Evolutionary conservation across 768 basidiomycete species (phyloP).

Genomic region (Trametes meyenii): DNA sequence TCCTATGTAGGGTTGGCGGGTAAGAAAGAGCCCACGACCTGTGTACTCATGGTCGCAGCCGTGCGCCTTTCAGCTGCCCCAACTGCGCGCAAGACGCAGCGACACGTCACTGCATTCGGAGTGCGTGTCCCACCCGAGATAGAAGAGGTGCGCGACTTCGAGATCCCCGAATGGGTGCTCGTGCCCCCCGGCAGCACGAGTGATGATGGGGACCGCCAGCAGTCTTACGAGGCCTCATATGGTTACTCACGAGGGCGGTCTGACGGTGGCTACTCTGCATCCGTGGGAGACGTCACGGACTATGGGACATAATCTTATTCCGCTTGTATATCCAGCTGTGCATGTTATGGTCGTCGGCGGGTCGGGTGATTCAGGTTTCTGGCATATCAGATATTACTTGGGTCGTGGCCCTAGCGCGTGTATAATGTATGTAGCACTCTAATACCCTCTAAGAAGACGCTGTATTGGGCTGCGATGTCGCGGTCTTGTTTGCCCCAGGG

Average conservation of each 20-base stretch:
- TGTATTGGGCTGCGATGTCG: no score
- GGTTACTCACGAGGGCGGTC: conserved; percentile 19
- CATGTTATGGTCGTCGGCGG: neutral
- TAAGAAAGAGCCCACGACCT: conserved; percentile 26
- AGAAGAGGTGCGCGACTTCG: conserved; percentile 54
- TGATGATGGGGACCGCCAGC: conserved; percentile 17
- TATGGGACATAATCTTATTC: conserved; percentile 7
- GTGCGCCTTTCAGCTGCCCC: conserved; percentile 48
- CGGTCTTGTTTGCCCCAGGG: neutral
- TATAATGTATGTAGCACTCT: conserved; percentile 19
- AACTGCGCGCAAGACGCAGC: conserved; percentile 50
- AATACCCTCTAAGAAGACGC: neutral
- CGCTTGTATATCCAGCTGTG: neutral
- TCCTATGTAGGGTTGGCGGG: conserved; percentile 20
- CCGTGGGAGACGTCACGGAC: conserved; percentile 8
- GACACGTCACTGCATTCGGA: conserved; percentile 64
- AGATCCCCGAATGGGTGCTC: conserved; percentile 57
- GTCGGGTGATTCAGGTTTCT: no score
- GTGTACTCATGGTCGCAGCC: conserved; percentile 52
- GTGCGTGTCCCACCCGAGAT: conserved; percentile 53
- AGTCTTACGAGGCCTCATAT: conserved; percentile 9
- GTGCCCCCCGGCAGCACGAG: conserved; percentile 14
- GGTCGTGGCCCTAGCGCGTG: conserved; percentile 10
- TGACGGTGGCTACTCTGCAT: conserved; percentile 11
- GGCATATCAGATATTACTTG: conserved; percentile 9